Evolutionary conservation across 495 filamentous ascomycete genomes (phyloP).

Genomic region (Penicillium nucicola): DNA sequence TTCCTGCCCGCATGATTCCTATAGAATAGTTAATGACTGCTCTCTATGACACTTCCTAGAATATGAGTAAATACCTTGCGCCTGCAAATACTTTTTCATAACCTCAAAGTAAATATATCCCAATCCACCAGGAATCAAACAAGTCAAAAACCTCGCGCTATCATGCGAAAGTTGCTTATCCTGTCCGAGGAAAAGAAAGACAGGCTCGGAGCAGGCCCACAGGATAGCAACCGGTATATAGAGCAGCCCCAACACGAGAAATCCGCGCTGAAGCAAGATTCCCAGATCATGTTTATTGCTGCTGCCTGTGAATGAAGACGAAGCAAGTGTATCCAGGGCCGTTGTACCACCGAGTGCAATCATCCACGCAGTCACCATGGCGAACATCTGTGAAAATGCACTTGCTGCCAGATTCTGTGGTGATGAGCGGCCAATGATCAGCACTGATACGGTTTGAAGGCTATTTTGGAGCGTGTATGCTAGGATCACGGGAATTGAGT

Average conservation of each 20-base stretch:
- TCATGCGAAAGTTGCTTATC: conserved; percentile 73
- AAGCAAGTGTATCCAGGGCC: conserved; percentile 83
- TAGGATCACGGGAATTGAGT: conserved; percentile 77
- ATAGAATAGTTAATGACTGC: background rate
- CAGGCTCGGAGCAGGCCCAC: conserved; percentile 73
- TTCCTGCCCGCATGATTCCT: conserved; percentile 86
- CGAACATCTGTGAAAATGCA: conserved; percentile 93
- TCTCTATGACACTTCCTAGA: background rate
- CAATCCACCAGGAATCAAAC: conserved; percentile 78
- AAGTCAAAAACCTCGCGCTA: conserved; percentile 71
- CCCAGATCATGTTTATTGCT: conserved; percentile 80
- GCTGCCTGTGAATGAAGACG: conserved; percentile 82
- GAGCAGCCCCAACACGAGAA: conserved; percentile 69
- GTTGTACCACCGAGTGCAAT: conserved; percentile 91
- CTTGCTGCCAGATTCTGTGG: conserved; percentile 79
- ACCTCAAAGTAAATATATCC: conserved; percentile 91
- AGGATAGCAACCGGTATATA: conserved; percentile 73
- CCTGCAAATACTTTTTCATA: conserved; percentile 91
- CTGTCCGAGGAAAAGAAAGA: conserved; percentile 78
- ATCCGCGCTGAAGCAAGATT: conserved; percentile 74
- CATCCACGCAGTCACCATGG: conserved; percentile 86
- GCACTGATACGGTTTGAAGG: conserved; percentile 78
- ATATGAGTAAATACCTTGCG: conserved; percentile 59
- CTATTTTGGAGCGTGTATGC: conserved; percentile 90
- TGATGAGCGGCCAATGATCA: conserved; percentile 78